phyloP scores from a whole-genome alignment of 2,329 filamentous ascomycete species.

The Fusarium virguliforme region DNA sequence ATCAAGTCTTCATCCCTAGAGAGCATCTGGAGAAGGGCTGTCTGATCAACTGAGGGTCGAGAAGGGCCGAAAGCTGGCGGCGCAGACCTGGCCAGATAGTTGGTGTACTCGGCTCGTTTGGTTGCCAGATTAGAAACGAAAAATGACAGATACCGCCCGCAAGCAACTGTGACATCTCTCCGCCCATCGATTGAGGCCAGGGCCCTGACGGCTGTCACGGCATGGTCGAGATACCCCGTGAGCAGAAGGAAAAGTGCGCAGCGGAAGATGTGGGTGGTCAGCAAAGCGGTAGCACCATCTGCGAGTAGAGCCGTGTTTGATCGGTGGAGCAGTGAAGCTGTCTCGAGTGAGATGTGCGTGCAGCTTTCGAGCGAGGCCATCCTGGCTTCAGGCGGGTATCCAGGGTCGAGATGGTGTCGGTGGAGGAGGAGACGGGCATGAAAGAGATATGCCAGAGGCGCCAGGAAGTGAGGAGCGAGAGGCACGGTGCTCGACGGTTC shows the following conservation, averaged over 20 bases:
- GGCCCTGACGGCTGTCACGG: conserved; percentile 80
- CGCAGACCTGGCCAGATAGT: conserved; percentile 56
- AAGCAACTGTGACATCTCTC: conserved; percentile 81
- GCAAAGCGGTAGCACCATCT: conserved; percentile 79
- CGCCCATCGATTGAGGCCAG: conserved; percentile 79
- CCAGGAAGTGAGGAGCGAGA: conserved; percentile 81
- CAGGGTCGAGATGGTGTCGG: conserved; percentile 87
- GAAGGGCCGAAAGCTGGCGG: conserved; percentile 54
- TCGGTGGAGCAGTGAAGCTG: conserved; percentile 81
- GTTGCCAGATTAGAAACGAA: conserved; percentile 79
- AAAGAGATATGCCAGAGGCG: conserved; percentile 84
- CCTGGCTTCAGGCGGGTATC: conserved; percentile 76
- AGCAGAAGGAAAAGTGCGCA: conserved; percentile 86
- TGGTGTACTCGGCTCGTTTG: conserved; percentile 65
- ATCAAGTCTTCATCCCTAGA: conserved; percentile 87
- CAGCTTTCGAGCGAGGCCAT: conserved; percentile 84
- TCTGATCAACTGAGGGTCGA: conserved; percentile 54
- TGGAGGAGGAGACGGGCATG: conserved; percentile 89
- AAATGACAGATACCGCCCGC: conserved; percentile 86
- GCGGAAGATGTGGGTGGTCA: conserved; percentile 90
- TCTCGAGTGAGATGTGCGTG: conserved; percentile 81
- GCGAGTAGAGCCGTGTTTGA: conserved; percentile 71
- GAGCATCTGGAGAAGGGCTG: conserved; percentile 54
- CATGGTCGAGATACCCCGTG: conserved; percentile 79
- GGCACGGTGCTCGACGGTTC: conserved; percentile 76